These are phyloP conservation scores for Trichoderma harzianum DNA, from an alignment of 2,329 filamentous ascomycete species.

Conservation along the genomic window DNA sequence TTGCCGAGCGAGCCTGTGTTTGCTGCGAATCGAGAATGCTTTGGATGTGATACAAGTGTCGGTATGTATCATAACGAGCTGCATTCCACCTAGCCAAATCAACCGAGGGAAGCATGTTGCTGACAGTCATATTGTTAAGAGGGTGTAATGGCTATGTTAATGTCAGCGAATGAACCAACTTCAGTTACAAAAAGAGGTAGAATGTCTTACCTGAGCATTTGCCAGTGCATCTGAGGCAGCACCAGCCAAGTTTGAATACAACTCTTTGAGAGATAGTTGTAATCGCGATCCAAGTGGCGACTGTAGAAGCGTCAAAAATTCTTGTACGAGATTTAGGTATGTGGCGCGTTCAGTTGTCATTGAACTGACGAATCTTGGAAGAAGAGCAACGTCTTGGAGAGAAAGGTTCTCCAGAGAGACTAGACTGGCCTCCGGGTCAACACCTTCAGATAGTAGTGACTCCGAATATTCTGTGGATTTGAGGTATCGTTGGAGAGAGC, in stretches of 20 bases:
- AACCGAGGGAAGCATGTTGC: conserved; percentile 41
- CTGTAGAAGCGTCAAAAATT: conserved; percentile 31
- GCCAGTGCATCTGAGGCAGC: conserved; percentile 30
- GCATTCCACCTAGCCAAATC: conserved; percentile 47
- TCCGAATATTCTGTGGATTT: conserved; percentile 34
- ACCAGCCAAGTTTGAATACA: conserved; percentile 35
- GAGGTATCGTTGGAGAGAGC: conserved; percentile 47
- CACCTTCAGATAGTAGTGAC: conserved; percentile 24
- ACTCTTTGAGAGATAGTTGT: conserved; percentile 33
- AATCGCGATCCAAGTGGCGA: conserved; percentile 31
- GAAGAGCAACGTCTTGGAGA: conserved; percentile 41
- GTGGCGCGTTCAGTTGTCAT: conserved; percentile 18
- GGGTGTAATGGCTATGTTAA: conserved; percentile 53
- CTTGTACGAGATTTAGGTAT: conserved; percentile 22
- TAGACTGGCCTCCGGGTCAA: conserved; percentile 29
- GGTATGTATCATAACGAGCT: conserved; percentile 49
- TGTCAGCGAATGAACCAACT: conserved; percentile 2
- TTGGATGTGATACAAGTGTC: conserved; percentile 43
- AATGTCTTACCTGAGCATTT: conserved; percentile 43
- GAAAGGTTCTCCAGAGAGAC: conserved; percentile 48
- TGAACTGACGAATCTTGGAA: conserved; percentile 34
- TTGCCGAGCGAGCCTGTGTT: conserved; percentile 42
- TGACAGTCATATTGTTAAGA: conserved; percentile 54
- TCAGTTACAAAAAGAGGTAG: not conserved
- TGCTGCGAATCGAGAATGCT: conserved; percentile 42